Percentiles rank a stretch among this genome's conserved stretches.
Conservation (phyloP, 78 protist species). For the Corallochytrium limacisporum region DNA sequence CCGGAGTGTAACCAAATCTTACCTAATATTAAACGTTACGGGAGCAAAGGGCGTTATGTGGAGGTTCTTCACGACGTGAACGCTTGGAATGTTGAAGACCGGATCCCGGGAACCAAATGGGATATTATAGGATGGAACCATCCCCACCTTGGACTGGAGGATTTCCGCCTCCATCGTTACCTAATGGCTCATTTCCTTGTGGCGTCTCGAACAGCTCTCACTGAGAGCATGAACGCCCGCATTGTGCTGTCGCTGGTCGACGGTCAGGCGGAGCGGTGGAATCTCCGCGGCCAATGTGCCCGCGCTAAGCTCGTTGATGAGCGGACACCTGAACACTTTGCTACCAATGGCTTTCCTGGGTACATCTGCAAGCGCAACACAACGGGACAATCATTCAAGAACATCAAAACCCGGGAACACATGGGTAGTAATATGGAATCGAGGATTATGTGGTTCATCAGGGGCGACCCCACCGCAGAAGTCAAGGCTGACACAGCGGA, state of each 20-base stretch:
- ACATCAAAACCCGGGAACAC: slow-evolving; percentile 1
- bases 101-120: neutral
- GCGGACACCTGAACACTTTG: too few relatives aligned
- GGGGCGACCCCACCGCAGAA: too few relatives aligned
- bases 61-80: slow-evolving; percentile 9
- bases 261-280: slow-evolving; percentile 13
- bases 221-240: neutral
- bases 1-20: too few relatives aligned
- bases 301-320: neutral
- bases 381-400: neutral
- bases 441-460: too few relatives aligned
- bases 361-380: slow-evolving; percentile 8
- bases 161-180: slow-evolving; percentile 1
- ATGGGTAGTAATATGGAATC: neutral
- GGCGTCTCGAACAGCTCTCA: neutral
- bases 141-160: slow-evolving; percentile 7
- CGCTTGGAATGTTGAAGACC: slow-evolving; percentile 4
- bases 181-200: neutral
- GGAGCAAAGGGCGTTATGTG: too few relatives aligned
- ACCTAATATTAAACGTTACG: too few relatives aligned
- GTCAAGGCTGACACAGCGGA: too few relatives aligned
- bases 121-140: slow-evolving; percentile 6
- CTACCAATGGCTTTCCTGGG: neutral
- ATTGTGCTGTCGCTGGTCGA: neutral
- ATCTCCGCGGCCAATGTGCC: neutral